Percentiles rank a stretch among this genome's conserved stretches.
phyloP scores from a whole-genome alignment of 352 stramenopile genomes.

The Pythium aquatile region DNA sequence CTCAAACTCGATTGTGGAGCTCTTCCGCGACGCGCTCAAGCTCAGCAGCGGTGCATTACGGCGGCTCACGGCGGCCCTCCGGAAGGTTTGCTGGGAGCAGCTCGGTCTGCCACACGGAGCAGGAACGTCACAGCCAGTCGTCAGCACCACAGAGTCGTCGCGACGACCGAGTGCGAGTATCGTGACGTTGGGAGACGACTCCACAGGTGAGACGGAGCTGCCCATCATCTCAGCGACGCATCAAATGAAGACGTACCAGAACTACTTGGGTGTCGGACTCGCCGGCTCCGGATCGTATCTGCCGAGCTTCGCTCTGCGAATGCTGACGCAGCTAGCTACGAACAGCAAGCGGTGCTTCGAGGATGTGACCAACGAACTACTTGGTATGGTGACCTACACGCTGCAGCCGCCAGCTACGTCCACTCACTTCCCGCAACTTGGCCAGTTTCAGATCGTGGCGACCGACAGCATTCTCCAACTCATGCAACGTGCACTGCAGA shows the following conservation, averaged over 20 bases:
- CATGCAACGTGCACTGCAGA: slow-evolving; percentile 70
- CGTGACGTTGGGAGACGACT: background rate
- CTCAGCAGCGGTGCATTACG: slow-evolving; percentile 57
- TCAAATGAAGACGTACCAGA: slow-evolving; percentile 82
- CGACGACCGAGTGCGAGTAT: slow-evolving; percentile 6
- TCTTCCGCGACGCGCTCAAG: slow-evolving; percentile 73
- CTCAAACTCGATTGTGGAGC: slow-evolving; percentile 81
- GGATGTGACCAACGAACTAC: slow-evolving; percentile 70
- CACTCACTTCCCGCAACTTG: slow-evolving; percentile 55
- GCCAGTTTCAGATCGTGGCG: slow-evolving; percentile 72
- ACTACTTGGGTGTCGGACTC: slow-evolving; percentile 68
- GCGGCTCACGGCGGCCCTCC: slow-evolving; percentile 59
- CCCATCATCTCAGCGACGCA: slow-evolving; percentile 46
- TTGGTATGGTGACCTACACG: slow-evolving; percentile 69
- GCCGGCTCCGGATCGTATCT: slow-evolving; percentile 57
- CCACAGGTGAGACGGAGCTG: slow-evolving; percentile 27
- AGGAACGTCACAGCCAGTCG: background rate
- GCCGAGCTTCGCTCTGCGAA: slow-evolving; percentile 74
- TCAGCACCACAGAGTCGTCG: background rate
- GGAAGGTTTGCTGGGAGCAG: slow-evolving; percentile 70
- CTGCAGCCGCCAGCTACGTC: slow-evolving; percentile 36
- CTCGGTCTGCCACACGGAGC: slow-evolving; percentile 46
- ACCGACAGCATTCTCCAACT: slow-evolving; percentile 80
- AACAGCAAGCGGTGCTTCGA: slow-evolving; percentile 76
- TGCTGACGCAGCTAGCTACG: slow-evolving; percentile 73